These are phyloP conservation scores for Phytophthora hibernalis DNA, from an alignment of 352 stramenopile genomes.

Conservation along the genomic window DNA sequence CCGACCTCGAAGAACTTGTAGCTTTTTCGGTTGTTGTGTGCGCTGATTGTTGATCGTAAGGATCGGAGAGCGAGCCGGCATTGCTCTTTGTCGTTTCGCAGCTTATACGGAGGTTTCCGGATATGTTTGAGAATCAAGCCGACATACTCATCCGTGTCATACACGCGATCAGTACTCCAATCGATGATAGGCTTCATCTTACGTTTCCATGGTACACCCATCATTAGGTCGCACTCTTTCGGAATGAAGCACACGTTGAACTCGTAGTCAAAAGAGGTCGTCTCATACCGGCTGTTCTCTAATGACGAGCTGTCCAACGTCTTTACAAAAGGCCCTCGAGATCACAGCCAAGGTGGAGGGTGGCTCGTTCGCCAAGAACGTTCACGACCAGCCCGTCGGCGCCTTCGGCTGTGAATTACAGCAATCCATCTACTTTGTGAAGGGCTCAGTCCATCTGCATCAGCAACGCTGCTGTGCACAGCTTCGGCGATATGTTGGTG, in stretches of 20 bases:
- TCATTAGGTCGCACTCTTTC: conserved; percentile 3
- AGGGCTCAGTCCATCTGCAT: conserved; percentile 68
- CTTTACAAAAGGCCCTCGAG: conserved; percentile 82
- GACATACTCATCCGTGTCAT: conserved; percentile 4
- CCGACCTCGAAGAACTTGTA: not conserved
- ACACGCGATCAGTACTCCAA: conserved; percentile 2
- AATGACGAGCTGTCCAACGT: conserved; percentile 85
- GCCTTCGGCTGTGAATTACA: conserved; percentile 84
- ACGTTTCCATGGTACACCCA: conserved; percentile 10
- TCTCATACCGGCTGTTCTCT: conserved; percentile 65
- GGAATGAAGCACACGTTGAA: conserved; percentile 18
- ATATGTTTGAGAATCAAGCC: not conserved
- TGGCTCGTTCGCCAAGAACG: conserved; percentile 81
- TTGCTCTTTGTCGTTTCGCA: not conserved
- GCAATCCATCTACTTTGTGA: conserved; percentile 66
- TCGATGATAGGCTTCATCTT: conserved; percentile 12
- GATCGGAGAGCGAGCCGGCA: not conserved
- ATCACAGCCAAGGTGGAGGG: conserved; percentile 87
- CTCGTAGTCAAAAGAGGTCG: conserved; percentile 7
- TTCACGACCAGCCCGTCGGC: conserved; percentile 69
- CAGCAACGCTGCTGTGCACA: conserved; percentile 73
- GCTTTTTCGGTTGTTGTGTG: conserved; percentile 4
- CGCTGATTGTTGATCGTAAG: not conserved
- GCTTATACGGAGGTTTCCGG: not conserved
- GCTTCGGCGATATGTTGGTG: conserved; percentile 81